These are phyloP conservation scores for Dipodascus albidus DNA, from an alignment of 805 yeast genomes.

Conservation along the genomic window DNA sequence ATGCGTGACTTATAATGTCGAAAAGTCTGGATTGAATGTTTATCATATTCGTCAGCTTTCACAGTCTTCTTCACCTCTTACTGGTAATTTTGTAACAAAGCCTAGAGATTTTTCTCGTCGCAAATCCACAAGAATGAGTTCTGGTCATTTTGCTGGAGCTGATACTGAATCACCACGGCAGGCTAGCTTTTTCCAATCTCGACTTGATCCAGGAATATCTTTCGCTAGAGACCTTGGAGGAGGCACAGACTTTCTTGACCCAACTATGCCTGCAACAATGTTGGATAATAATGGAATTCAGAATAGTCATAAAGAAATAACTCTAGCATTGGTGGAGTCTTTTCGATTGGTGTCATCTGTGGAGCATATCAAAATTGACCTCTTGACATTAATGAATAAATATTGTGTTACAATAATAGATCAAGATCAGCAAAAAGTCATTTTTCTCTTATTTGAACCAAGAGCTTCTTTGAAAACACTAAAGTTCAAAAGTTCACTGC, in stretches of 20 bases:
- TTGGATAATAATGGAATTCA: background rate
- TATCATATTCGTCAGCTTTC: constrained; percentile 43
- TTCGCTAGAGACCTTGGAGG: background rate
- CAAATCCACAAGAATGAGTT: constrained; percentile 10
- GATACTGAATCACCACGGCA: constrained; percentile 5
- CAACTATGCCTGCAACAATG: constrained; percentile 10
- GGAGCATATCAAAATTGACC: background rate
- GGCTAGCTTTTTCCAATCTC: background rate
- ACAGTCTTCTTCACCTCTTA: constrained; percentile 3
- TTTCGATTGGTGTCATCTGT: background rate
- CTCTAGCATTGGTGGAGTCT: background rate
- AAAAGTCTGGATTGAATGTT: constrained; percentile 34
- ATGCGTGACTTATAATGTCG: constrained; percentile 44
- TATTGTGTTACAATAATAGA: background rate
- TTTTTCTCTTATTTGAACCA: background rate
- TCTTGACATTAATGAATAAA: background rate
- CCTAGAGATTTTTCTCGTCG: constrained; percentile 8
- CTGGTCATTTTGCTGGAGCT: constrained; percentile 4
- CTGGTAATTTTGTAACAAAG: constrained; percentile 4
- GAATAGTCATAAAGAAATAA: background rate
- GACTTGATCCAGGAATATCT: background rate
- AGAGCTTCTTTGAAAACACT: background rate
- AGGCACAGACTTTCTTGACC: background rate
- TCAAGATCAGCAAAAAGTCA: background rate
- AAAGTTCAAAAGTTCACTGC: background rate